phyloP scores from a whole-genome alignment of 306 rosid species.

The Dalbergia oliveri region DNA sequence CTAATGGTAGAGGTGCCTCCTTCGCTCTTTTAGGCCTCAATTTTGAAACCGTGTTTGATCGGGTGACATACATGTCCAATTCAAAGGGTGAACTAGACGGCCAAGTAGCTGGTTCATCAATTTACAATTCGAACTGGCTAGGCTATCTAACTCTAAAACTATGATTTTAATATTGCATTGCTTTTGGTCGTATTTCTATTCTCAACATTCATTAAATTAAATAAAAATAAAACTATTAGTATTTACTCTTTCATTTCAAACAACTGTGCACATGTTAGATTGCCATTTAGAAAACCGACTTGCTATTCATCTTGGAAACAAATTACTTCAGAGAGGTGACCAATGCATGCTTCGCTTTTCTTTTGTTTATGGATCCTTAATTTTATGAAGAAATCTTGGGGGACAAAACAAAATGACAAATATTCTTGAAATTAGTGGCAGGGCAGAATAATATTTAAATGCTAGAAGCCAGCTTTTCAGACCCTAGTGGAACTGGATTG shows the following conservation, averaged over 20 bases:
- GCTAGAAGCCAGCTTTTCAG: neutral
- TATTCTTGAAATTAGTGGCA: too few relatives aligned
- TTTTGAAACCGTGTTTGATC: too few relatives aligned
- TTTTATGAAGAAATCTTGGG: neutral
- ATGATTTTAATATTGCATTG: too few relatives aligned
- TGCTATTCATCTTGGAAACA: neutral
- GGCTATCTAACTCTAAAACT: too few relatives aligned
- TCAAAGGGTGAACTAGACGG: too few relatives aligned
- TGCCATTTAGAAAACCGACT: neutral
- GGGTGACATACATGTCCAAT: too few relatives aligned
- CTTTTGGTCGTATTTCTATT: neutral
- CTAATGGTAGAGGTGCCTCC: too few relatives aligned
- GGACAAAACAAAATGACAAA: neutral
- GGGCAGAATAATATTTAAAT: neutral
- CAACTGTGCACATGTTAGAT: neutral
- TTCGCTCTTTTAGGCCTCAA: too few relatives aligned
- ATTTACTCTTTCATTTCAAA: too few relatives aligned
- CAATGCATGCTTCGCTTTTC: neutral
- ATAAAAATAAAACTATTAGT: too few relatives aligned
- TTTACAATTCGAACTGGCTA: too few relatives aligned
- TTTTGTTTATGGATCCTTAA: neutral
- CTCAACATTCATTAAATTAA: neutral
- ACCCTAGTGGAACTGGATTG: neutral
- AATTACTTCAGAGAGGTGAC: neutral
- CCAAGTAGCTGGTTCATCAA: too few relatives aligned